Percentiles rank a stretch among this genome's conserved stretches.
These are phyloP conservation scores for Aspergillus udagawae DNA, from an alignment of 2,329 filamentous ascomycete genomes.

Conservation along the genomic window DNA sequence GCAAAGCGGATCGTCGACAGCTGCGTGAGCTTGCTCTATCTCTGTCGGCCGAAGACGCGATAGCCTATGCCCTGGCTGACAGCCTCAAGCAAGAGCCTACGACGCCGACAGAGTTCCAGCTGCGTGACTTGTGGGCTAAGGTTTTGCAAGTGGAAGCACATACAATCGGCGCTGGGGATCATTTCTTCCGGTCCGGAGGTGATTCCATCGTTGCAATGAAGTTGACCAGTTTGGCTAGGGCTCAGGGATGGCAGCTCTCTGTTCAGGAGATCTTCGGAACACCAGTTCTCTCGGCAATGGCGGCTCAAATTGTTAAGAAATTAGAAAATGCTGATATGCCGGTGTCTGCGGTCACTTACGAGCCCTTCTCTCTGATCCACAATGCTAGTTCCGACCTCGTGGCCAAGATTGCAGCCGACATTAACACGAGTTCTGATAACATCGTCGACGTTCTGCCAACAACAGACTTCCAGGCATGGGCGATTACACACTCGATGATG, in stretches of 20 bases:
- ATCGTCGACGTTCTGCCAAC: not conserved
- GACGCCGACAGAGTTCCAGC: conserved; percentile 1
- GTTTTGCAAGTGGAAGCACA: conserved; percentile 4
- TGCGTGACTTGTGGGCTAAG: conserved; percentile 8
- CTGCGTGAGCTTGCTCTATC: conserved; percentile 8
- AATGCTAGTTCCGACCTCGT: not conserved
- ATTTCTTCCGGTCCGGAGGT: conserved; percentile 15
- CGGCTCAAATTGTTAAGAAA: not conserved
- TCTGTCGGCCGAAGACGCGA: not conserved
- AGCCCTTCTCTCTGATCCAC: not conserved
- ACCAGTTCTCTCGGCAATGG: conserved; percentile 3
- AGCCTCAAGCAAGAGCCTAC: conserved; percentile 34
- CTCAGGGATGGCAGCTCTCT: conserved; percentile 13
- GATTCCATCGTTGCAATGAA: conserved; percentile 14
- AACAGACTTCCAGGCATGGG: not conserved
- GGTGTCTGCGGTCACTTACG: not conserved
- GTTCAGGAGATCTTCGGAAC: conserved; percentile 23
- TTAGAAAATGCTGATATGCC: not conserved
- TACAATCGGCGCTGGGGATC: conserved; percentile 9
- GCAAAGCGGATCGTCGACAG: conserved; percentile 20
- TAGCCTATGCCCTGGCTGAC: not conserved
- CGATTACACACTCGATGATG: not conserved
- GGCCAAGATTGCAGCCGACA: not conserved
- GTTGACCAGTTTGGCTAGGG: conserved; percentile 3
- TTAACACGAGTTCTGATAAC: not conserved